Evolutionary conservation across 768 basidiomycete genomes (phyloP).

Genomic region (Epithele typhae): DNA sequence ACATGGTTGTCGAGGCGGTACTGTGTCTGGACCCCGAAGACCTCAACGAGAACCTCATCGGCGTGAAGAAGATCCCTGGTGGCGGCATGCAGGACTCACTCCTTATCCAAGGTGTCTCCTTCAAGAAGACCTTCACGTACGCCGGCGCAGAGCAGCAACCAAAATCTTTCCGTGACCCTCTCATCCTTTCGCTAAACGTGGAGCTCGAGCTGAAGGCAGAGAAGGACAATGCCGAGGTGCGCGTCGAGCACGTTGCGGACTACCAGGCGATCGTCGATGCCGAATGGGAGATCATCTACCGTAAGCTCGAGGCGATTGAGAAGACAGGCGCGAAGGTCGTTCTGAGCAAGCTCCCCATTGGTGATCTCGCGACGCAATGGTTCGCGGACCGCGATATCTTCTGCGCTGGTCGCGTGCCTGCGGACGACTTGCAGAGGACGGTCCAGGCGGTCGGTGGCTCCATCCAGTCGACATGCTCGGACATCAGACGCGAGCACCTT

Average conservation of each 20-base stretch:
- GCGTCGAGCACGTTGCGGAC: slow-evolving; percentile 94
- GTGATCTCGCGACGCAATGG: slow-evolving; percentile 98
- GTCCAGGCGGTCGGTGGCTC: slow-evolving; percentile 95
- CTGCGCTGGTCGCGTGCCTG: slow-evolving; percentile 93
- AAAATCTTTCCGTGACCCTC: slow-evolving; percentile 83
- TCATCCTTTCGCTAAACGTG: slow-evolving; percentile 92
- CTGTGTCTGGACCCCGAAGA: slow-evolving; percentile 88
- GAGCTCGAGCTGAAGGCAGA: slow-evolving; percentile 98
- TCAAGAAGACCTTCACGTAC: slow-evolving; percentile 99
- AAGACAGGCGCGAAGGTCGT: slow-evolving; percentile 97
- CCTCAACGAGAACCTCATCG: slow-evolving; percentile 93
- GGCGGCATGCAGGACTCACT: slow-evolving; percentile 97
- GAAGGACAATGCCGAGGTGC: slow-evolving; percentile 98
- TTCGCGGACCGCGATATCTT: slow-evolving; percentile 99
- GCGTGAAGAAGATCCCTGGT: slow-evolving; percentile 96
- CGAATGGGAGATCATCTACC: slow-evolving; percentile 99
- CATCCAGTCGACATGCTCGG: slow-evolving; percentile 92
- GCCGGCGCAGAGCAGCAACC: slow-evolving; percentile 99
- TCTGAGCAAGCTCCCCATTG: slow-evolving; percentile 95
- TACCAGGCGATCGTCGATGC: slow-evolving; percentile 99
- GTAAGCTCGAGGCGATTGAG: slow-evolving; percentile 93
- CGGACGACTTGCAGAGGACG: slow-evolving; percentile 87
- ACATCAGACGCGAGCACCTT: slow-evolving; percentile 85
- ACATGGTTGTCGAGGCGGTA: slow-evolving; percentile 98
- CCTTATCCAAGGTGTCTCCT: slow-evolving; percentile 86